Base-by-base conservation (phyloP, 2,329 filamentous ascomycete genomes). In the Lachnellula cervina region DNA sequence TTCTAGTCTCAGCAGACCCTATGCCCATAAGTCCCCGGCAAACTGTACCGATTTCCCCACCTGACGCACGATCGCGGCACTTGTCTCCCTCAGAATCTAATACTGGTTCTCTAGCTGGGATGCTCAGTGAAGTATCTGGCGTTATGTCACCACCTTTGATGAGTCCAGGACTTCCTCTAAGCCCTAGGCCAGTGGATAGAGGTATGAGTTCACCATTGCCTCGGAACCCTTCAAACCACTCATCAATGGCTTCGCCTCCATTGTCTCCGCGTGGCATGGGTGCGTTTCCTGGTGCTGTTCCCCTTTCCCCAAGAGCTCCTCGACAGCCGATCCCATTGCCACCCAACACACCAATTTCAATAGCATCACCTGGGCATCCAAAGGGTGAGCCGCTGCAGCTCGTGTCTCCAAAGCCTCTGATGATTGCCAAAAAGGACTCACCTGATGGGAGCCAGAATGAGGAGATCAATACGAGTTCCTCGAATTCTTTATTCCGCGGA, bases 291-390 rank as follows among this genome's bases (percentile, higher is more conserved):
- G 76, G 75, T 7, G 68, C 73, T 4, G 70, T 82, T 49, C 83
- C 86, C 46, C 75, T 89, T 32, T 89, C 88, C 5, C 87, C 90
- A 5, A 84, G 89, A 63, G 82, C 87, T 48, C 86, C 88, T 34
- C 84, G 88, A 63, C 84, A 89, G 62, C 82, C 87, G 2, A 86
- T 89, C 46, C 87, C 88, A 3, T 73, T 91, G 35, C 86, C 88
- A 17, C 84, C 85, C 21, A 85, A 85, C 56, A 87, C 87, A 0
- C 82, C 87, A 11, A 77, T 86, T 52, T 80, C 82, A 17, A 81
- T 82, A n/a, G 77, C 80, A 32, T 79, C 80, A n/a, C 69, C 66
- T 17, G 69, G 72, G 19, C 43, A 61, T n/a, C 52, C 62, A 4
- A 63, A 68, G 46, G 64, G 67, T 55, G 64, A 72, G 47, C 63